Conservation (phyloP, 2,329 filamentous ascomycete genomes). For the Epichloe amarillans region DNA sequence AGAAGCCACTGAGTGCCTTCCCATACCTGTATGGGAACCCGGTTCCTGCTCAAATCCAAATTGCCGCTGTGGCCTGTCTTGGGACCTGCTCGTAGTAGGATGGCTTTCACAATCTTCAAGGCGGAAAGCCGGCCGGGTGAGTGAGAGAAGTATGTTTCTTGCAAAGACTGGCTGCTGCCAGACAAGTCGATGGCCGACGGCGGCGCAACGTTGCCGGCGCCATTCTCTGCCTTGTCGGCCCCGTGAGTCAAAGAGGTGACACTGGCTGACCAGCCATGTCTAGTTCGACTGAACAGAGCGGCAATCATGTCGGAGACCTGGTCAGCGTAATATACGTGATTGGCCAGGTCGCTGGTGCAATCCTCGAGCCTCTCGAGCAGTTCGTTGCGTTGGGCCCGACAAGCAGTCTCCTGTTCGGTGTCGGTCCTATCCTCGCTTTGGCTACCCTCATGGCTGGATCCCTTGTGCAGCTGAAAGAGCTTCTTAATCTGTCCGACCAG, state of each 20-base stretch:
- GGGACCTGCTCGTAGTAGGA: conserved; percentile 69
- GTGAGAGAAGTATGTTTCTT: conserved; percentile 40
- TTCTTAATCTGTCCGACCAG: conserved; percentile 73
- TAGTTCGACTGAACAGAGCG: conserved; percentile 65
- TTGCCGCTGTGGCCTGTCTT: conserved; percentile 44
- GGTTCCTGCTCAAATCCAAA: conserved; percentile 55
- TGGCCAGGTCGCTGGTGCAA: conserved; percentile 83
- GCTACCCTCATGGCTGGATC: conserved; percentile 18
- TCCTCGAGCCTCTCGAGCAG: conserved; percentile 60
- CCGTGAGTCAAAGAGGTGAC: conserved; percentile 27
- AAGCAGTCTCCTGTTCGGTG: conserved; percentile 18
- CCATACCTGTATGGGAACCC: conserved; percentile 73
- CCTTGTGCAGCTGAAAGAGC: conserved; percentile 51
- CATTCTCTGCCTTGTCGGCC: conserved; percentile 31
- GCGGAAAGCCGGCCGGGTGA: conserved; percentile 48
- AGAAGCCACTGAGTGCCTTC: conserved; percentile 93
- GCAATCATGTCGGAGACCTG: conserved; percentile 92
- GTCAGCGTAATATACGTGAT: conserved; percentile 92
- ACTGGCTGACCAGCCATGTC: conserved; percentile 41
- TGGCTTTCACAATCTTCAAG: conserved; percentile 67
- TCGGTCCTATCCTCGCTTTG: conserved; percentile 22
- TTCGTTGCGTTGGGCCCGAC: conserved; percentile 39
- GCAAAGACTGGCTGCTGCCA: conserved; percentile 29
- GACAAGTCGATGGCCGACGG: conserved; percentile 24
- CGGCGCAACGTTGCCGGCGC: conserved; percentile 18